A percentile compares a stretch with the other conserved stretches of the same genome.
phyloP scores from a whole-genome alignment of 2,329 filamentous ascomycete species.

The Alternaria angustiovoidea region DNA sequence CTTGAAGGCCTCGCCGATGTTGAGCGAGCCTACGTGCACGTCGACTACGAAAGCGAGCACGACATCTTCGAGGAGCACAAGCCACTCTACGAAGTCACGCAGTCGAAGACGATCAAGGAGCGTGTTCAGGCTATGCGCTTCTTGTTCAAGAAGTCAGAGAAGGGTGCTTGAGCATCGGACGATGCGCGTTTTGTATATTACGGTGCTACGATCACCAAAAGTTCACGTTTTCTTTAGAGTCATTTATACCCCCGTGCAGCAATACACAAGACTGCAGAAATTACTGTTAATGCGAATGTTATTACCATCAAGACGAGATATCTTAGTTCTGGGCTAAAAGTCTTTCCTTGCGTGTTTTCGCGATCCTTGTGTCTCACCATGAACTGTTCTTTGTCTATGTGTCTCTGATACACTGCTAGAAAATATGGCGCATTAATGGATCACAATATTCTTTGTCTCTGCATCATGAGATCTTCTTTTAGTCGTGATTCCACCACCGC shows the following conservation, averaged over 20 bases:
- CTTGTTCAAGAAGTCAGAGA: constrained; percentile 27
- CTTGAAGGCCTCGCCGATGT: constrained; percentile 60
- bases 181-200: not conserved
- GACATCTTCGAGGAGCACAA: constrained; percentile 52
- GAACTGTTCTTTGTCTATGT: not conserved
- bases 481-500: too few species aligned
- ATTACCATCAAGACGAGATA: not conserved
- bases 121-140: constrained; percentile 39
- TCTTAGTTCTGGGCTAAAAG: not conserved
- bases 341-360: not conserved
- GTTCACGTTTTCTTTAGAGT: not conserved
- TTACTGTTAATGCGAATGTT: not conserved
- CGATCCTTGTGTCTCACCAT: not conserved
- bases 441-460: not conserved
- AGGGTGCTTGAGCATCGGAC: not conserved
- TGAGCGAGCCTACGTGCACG: constrained; percentile 59
- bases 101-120: constrained; percentile 44
- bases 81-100: constrained; percentile 47
- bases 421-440: fast-evolving
- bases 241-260: constrained; percentile 2
- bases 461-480: too few species aligned
- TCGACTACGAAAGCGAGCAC: constrained; percentile 57
- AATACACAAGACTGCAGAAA: not conserved
- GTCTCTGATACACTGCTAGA: not conserved
- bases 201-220: not conserved